Evolutionary conservation across 106 monocot genomes (phyloP).

Genomic region (Gastrodia elata): DNA sequence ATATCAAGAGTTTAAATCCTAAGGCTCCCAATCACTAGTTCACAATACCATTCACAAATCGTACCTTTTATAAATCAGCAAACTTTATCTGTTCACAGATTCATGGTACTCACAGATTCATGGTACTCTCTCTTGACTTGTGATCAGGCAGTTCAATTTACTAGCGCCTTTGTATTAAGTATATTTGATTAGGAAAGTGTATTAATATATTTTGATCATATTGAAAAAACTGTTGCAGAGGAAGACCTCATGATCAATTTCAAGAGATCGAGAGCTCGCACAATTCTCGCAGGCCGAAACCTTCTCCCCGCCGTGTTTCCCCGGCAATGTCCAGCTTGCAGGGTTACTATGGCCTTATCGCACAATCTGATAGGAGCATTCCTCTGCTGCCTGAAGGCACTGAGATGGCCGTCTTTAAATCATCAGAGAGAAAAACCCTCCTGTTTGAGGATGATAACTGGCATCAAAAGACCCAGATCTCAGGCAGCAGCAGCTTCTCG

Average conservation of each 20-base stretch:
- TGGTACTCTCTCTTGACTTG: too few relatives aligned
- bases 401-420: slow-evolving; percentile 26
- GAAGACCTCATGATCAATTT: not conserved
- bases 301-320: slow-evolving; percentile 5
- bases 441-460: not conserved
- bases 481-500: not conserved
- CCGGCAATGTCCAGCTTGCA: slow-evolving; percentile 34
- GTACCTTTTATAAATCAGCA: too few relatives aligned
- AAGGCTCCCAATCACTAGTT: too few relatives aligned
- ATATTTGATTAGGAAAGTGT: too few relatives aligned
- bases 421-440: not conserved
- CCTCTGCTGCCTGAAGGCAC: slow-evolving; percentile 13
- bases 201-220: too few relatives aligned
- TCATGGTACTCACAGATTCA: too few relatives aligned
- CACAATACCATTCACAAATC: too few relatives aligned
- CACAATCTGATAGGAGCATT: slow-evolving; percentile 10
- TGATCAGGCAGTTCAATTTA: too few relatives aligned
- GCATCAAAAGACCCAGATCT: slow-evolving; percentile 16
- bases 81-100: too few relatives aligned
- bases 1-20: too few relatives aligned
- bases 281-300: slow-evolving; percentile 12
- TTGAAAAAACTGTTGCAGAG: slow-evolving; percentile 10
- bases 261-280: slow-evolving; percentile 11
- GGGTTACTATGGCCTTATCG: slow-evolving; percentile 24
- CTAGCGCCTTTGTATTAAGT: too few relatives aligned